These are phyloP conservation scores for Pleurotus djamor DNA, from an alignment of 768 basidiomycete genomes.

Conservation along the genomic window DNA sequence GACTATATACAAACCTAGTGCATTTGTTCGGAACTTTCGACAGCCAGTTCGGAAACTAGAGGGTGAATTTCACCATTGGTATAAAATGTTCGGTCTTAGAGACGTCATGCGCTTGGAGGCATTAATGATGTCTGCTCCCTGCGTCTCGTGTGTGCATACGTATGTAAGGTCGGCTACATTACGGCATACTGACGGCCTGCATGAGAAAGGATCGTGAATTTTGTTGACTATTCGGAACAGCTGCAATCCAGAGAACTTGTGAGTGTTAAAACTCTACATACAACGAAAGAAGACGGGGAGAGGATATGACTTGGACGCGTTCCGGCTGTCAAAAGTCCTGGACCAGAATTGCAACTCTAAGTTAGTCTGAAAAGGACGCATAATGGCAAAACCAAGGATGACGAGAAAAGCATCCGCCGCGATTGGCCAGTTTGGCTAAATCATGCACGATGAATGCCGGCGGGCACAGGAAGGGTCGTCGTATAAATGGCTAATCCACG, in stretches of 20 bases:
- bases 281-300: background rate
- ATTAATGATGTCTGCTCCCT: slow-evolving; percentile 2
- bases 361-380: slow-evolving; percentile 1
- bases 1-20: slow-evolving; percentile 6
- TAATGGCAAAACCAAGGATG: background rate
- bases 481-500: background rate
- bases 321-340: background rate
- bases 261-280: background rate
- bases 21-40: slow-evolving; percentile 7
- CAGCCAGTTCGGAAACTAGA: slow-evolving; percentile 8
- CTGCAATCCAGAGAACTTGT: background rate
- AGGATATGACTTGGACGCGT: background rate
- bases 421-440: slow-evolving; percentile 3
- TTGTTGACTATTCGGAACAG: background rate
- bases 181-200: slow-evolving; percentile 1
- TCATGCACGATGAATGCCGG: slow-evolving; percentile 3
- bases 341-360: background rate
- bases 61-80: background rate
- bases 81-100: slow-evolving; percentile 2
- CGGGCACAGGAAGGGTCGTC: slow-evolving; percentile 5
- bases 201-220: background rate
- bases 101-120: background rate
- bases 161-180: background rate
- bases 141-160: background rate
- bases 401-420: background rate